These are phyloP conservation scores for Komagataella pastoris DNA, from an alignment of 805 yeast species.

Conservation along the genomic window DNA sequence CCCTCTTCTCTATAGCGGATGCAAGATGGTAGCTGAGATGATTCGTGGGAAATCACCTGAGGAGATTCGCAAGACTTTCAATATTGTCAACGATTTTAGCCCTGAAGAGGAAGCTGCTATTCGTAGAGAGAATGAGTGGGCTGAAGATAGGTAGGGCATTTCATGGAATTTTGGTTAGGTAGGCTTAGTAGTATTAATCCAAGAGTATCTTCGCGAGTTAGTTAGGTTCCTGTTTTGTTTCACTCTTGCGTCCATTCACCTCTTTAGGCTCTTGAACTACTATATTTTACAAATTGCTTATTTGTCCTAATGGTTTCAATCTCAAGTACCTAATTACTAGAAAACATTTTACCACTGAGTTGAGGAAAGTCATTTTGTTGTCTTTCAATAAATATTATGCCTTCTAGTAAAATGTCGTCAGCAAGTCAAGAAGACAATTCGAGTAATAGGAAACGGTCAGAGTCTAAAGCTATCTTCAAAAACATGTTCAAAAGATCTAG, in stretches of 20 bases:
- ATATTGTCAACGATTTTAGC: constrained; percentile 70
- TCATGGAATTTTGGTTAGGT: neutral
- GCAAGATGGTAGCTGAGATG: constrained; percentile 77
- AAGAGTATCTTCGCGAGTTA: neutral
- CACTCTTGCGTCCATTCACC: too few relatives aligned
- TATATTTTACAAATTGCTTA: neutral
- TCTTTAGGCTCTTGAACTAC: too few relatives aligned
- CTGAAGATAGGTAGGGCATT: constrained; percentile 53
- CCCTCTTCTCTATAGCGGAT: constrained; percentile 65
- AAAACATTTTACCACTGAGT: neutral
- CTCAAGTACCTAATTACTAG: neutral
- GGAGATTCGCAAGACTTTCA: constrained; percentile 68
- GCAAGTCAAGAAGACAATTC: neutral
- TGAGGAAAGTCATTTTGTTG: neutral
- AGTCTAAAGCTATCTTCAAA: neutral
- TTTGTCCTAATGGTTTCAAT: neutral
- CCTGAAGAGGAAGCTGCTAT: constrained; percentile 86
- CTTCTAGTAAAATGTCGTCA: neutral
- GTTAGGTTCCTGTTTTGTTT: too few relatives aligned
- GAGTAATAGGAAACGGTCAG: neutral
- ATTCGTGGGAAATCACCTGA: constrained; percentile 70
- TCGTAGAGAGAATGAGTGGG: constrained; percentile 84
- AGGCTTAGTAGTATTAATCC: neutral
- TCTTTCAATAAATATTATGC: too few relatives aligned
- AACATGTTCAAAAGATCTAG: neutral